Percentiles rank a stretch among this genome's conserved stretches.
phyloP scores from a whole-genome alignment of 352 stramenopile genomes.

The Globisporangium iwayamae region DNA sequence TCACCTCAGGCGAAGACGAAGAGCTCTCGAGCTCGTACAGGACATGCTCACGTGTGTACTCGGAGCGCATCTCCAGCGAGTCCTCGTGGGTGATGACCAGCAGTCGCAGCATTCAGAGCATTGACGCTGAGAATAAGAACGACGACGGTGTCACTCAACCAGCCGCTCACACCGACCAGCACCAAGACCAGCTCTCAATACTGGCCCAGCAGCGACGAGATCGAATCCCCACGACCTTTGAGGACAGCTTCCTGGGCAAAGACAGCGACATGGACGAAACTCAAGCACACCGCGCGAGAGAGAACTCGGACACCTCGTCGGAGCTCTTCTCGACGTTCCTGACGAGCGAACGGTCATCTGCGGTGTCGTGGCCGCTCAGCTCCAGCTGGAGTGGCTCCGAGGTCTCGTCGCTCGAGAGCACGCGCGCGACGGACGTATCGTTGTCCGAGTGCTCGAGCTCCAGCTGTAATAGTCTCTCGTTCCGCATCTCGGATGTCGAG shows the following conservation, averaged over 20 bases:
- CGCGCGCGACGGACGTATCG: conserved; percentile 4
- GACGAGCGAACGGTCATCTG: conserved; percentile 3
- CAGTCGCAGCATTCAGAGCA: background rate
- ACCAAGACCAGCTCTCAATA: background rate
- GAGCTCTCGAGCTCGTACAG: conserved; percentile 12
- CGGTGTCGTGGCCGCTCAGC: conserved; percentile 1
- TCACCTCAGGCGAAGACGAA: background rate
- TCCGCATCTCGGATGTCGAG: background rate
- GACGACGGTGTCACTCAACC: background rate
- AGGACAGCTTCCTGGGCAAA: conserved; percentile 5
- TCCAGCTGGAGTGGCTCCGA: conserved; percentile 14
- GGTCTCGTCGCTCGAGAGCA: conserved; percentile 11
- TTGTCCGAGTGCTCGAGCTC: background rate
- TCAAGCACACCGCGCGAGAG: background rate
- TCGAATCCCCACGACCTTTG: background rate
- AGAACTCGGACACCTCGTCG: background rate
- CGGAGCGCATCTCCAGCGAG: conserved; percentile 7
- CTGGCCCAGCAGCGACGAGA: background rate
- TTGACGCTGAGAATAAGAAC: background rate
- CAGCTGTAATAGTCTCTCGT: conserved; percentile 1
- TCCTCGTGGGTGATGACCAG: background rate
- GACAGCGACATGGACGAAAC: background rate
- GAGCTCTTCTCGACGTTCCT: conserved; percentile 7
- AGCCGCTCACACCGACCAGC: background rate
- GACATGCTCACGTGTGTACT: conserved; percentile 7